Percentiles rank a stretch among this genome's conserved stretches.
Conservation (phyloP, 805 yeast genomes). For the Lipomyces oligophaga region DNA sequence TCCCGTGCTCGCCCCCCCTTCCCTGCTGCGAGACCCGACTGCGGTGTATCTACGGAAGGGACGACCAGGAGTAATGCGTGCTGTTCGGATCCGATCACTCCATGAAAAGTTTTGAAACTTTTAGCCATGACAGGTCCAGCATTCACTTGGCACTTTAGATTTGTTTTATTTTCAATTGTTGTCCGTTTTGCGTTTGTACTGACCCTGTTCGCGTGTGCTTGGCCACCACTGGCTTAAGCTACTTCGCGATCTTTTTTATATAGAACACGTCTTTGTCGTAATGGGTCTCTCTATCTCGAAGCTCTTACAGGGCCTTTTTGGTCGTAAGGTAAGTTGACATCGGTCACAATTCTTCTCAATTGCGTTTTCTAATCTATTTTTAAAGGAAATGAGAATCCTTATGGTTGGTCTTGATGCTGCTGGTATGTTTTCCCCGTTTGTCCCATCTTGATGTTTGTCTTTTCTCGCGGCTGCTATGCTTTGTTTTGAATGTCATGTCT, state of each 20-base stretch:
- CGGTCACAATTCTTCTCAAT: neutral
- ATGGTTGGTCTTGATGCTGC: constrained; percentile 94
- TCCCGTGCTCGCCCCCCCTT: neutral
- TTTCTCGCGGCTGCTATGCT: too few relatives aligned
- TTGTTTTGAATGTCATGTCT: too few relatives aligned
- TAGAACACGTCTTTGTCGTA: too few relatives aligned
- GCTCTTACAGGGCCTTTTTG: constrained; percentile 90
- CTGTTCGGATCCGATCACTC: too few relatives aligned
- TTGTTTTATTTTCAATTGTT: neutral
- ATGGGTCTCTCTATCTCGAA: constrained; percentile 97
- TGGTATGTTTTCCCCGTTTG: constrained; percentile 59
- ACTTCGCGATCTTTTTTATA: too few relatives aligned
- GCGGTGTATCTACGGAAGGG: too few relatives aligned
- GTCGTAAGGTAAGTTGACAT: constrained; percentile 63
- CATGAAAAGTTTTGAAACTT: too few relatives aligned
- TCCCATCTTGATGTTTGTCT: too few relatives aligned
- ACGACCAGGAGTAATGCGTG: too few relatives aligned
- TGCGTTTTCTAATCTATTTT: neutral
- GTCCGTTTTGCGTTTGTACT: neutral
- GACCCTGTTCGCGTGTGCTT: constrained; percentile 3
- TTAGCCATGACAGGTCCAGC: too few relatives aligned
- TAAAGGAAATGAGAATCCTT: constrained; percentile 50
- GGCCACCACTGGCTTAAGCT: neutral
- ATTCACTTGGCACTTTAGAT: too few relatives aligned
- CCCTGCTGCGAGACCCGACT: neutral